Evolutionary conservation across 192 early-diverging fungal genomes (phyloP).

Genomic region (Backusella circina): DNA sequence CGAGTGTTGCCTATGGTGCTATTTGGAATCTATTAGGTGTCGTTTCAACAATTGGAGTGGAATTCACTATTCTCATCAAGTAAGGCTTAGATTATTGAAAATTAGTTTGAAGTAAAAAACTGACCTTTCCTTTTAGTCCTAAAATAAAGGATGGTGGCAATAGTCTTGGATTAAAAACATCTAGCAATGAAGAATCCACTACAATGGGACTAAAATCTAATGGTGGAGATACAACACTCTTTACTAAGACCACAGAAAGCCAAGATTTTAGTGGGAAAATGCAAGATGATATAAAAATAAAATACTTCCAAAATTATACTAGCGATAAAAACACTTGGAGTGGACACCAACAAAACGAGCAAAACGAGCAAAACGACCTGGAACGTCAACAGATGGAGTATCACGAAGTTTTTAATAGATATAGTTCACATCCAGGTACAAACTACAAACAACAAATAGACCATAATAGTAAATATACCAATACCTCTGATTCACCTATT

Average conservation of each 20-base stretch:
- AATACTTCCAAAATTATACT: neutral
- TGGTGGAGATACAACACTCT: neutral
- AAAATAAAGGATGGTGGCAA: neutral
- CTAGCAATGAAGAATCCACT: neutral
- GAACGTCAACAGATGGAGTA: conserved; percentile 1
- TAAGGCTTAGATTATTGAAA: neutral
- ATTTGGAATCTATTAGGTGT: conserved; percentile 25
- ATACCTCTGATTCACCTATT: neutral
- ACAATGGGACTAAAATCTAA: neutral
- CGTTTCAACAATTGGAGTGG: conserved; percentile 13
- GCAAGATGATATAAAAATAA: neutral
- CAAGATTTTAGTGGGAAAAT: neutral
- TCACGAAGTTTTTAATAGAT: neutral
- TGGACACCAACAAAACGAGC: neutral
- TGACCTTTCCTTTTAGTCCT: neutral
- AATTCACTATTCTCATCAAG: conserved; percentile 26
- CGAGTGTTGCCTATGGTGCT: conserved; percentile 4
- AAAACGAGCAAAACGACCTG: neutral
- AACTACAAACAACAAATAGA: neutral
- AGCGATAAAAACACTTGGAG: neutral
- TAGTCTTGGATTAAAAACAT: neutral
- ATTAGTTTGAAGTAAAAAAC: neutral
- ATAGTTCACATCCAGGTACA: neutral
- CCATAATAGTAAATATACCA: neutral
- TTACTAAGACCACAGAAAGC: neutral